phyloP scores from a whole-genome alignment of 768 basidiomycete genomes.

The Lanmaoa pseudosensibilis region DNA sequence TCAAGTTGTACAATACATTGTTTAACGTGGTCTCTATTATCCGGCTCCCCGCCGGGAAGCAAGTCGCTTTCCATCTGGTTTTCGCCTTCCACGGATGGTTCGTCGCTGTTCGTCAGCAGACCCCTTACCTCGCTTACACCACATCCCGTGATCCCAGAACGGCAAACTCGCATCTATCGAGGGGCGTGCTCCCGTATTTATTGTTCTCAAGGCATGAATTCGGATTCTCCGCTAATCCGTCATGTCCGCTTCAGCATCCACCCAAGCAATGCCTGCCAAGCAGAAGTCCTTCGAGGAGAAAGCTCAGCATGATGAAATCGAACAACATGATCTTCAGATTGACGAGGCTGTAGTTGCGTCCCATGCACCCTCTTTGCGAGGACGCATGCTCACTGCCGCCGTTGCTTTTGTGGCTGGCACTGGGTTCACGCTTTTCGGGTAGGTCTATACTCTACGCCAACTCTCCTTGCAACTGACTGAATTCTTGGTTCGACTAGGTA shows the following conservation, averaged over 20 bases:
- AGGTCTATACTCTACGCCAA: not conserved
- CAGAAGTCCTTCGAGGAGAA: not conserved
- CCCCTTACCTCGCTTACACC: not conserved
- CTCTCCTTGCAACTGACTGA: not conserved
- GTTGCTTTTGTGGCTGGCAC: not conserved
- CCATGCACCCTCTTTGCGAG: not conserved
- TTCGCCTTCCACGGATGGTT: not conserved
- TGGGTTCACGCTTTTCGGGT: not conserved
- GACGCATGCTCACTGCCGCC: not conserved
- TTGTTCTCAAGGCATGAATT: not conserved
- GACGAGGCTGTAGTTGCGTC: not conserved
- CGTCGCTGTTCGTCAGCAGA: not conserved
- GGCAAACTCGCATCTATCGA: not conserved
- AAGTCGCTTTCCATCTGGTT: not conserved
- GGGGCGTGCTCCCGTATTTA: not conserved
- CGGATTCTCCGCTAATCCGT: not conserved
- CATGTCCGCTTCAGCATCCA: not conserved
- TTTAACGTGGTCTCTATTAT: not conserved
- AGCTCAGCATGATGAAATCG: not conserved
- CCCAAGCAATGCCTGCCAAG: not conserved
- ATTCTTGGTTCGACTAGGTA: not conserved
- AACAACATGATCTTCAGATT: not conserved
- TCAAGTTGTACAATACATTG: not conserved
- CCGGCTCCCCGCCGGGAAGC: not conserved
- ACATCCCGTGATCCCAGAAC: not conserved